phyloP scores from a whole-genome alignment of 78 protist species.

The Isochrysis galbana region DNA sequence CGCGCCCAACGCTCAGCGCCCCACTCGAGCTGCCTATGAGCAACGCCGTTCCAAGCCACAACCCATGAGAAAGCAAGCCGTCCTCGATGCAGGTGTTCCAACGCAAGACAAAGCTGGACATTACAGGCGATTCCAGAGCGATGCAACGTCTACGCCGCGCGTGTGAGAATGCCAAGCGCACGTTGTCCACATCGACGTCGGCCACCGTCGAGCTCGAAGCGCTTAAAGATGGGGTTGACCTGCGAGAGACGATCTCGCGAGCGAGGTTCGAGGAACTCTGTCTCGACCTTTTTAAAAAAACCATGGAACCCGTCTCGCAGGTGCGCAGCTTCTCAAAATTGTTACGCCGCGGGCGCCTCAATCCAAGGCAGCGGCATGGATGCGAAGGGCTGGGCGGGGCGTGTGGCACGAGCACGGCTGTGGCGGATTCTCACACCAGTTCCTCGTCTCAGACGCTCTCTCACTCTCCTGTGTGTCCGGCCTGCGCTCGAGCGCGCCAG shows the following conservation, averaged over 20 bases:
- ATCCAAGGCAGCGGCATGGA: too few species aligned
- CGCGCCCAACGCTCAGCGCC: neutral
- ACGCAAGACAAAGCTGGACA: constrained; percentile 63
- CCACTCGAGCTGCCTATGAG: neutral
- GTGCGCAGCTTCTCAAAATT: constrained; percentile 80
- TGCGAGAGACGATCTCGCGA: constrained; percentile 77
- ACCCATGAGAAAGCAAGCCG: too few species aligned
- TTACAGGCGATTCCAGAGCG: constrained; percentile 40
- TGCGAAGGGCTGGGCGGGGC: too few species aligned
- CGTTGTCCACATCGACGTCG: constrained; percentile 62
- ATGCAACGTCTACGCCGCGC: constrained; percentile 69
- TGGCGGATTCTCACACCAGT: neutral
- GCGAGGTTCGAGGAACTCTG: constrained; percentile 93
- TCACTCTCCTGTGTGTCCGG: too few species aligned
- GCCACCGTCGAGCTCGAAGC: constrained; percentile 65
- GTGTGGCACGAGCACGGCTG: too few species aligned
- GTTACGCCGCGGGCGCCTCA: too few species aligned
- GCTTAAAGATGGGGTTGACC: constrained; percentile 75
- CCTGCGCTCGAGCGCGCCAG: too few species aligned
- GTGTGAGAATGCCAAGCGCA: constrained; percentile 73
- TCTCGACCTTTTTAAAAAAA: constrained; percentile 80
- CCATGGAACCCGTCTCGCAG: constrained; percentile 59
- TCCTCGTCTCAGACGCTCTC: neutral
- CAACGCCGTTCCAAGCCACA: too few species aligned
- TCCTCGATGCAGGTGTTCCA: constrained; percentile 14